Percentiles rank a stretch among this genome's conserved stretches.
These are phyloP conservation scores for Leersia perrieri DNA, from an alignment of 176 grass and related monocot species.

Conservation along the genomic window DNA sequence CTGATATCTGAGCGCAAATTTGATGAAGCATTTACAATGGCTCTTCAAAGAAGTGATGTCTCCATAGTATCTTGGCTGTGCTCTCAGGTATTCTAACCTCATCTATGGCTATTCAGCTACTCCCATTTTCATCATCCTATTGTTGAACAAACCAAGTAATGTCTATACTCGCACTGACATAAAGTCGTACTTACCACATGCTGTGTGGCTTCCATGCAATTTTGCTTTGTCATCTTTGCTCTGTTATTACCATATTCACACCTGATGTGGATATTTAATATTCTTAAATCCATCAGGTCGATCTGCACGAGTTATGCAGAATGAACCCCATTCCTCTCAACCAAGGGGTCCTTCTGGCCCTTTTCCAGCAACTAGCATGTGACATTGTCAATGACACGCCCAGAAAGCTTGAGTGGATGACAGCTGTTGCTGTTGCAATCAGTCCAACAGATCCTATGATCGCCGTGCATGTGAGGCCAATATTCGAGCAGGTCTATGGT, in stretches of 20 bases:
- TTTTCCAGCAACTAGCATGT: conserved; percentile 89
- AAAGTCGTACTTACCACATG: conserved; percentile 3
- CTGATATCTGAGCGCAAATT: conserved; percentile 73
- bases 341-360: conserved; percentile 89
- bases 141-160: background rate
- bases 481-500: conserved; percentile 81
- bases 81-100: conserved; percentile 56
- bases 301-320: conserved; percentile 70
- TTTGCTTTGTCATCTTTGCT: background rate
- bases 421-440: conserved; percentile 63
- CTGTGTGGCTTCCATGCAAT: background rate
- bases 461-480: conserved; percentile 62
- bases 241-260: background rate
- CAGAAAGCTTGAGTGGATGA: conserved; percentile 80
- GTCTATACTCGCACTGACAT: background rate
- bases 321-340: conserved; percentile 58
- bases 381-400: conserved; percentile 65
- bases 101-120: background rate
- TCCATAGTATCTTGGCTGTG: conserved; percentile 90
- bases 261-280: background rate
- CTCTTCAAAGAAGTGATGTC: conserved; percentile 90
- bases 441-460: conserved; percentile 71
- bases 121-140: conserved; percentile 1
- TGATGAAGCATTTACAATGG: conserved; percentile 87
- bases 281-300: conserved; percentile 49